Base-by-base conservation (phyloP, 768 basidiomycete genomes). In the Daedaleopsis nitida region DNA sequence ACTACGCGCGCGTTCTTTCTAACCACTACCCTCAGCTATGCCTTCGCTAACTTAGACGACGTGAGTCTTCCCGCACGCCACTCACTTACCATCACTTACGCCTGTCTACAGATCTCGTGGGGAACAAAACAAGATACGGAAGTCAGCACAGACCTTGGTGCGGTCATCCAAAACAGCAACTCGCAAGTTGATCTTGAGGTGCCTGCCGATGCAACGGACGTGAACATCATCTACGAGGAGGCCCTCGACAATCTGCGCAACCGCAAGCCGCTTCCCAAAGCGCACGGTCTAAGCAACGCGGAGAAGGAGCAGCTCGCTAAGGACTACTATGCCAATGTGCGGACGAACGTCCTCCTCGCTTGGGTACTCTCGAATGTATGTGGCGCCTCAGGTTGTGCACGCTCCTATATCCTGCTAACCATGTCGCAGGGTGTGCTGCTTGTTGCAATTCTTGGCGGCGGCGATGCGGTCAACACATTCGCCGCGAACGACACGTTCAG, bases 101-200 rank as follows among this genome's bases (percentile, higher is more conserved):
- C 1, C 34, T 21, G 57, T 5, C 19, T 6, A 13, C 32, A 91
- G 89, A 92, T 92, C 45, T 92, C 92, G 24, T 93, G 95, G 95
- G 95, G 95, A 6, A 98, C 95, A n/a, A 98, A 98, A 74, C 91
- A 94, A 75, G 91, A 94, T 65, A 83, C 83, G 10, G 76, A 81
- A 3, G 81, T 83, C 0, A 87, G 90, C 54, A 81, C 83, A 0
- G 94, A 96, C 70, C 85, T 97, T 17, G 94, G 94, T 11, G 86
- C 86, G 8, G 91, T 95, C 50, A 84, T 86, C 42, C 91, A 93
- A 69, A 88, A 94, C 68, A 86, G 83, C 27, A 80, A 89, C 68
- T 87, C 86, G 14, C 86, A 91, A 66, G 94, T 96, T 48, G 92
- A 95, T 70, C 87, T 96, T 52, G 91, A 95, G 73, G 84, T 96